Conservation (phyloP, 2,329 filamentous ascomycete species). For the Penicillium sp. region DNA sequence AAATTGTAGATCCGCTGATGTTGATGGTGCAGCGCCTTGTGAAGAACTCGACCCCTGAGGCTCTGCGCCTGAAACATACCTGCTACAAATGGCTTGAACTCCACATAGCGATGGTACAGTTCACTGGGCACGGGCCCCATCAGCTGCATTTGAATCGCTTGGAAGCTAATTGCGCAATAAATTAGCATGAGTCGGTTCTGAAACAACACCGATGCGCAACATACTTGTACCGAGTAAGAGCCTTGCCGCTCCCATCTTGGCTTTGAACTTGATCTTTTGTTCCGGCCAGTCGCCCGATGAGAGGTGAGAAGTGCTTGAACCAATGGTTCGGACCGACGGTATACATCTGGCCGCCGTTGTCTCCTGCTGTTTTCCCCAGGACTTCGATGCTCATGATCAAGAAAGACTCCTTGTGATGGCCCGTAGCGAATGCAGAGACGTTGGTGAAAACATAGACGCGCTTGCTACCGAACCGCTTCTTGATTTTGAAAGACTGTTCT, state of each 20-base stretch:
- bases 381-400: constrained; percentile 70
- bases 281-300: constrained; percentile 76
- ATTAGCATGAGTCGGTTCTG: constrained; percentile 4
- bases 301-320: constrained; percentile 80
- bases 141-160: constrained; percentile 86
- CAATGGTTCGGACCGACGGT: constrained; percentile 72
- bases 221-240: constrained; percentile 70
- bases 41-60: constrained; percentile 71
- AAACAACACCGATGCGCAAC: constrained; percentile 26
- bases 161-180: constrained; percentile 59
- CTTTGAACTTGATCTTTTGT: constrained; percentile 61
- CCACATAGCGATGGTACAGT: constrained; percentile 87
- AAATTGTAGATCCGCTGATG: constrained; percentile 87
- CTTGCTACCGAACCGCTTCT: constrained; percentile 77
- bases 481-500: constrained; percentile 62
- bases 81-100: constrained; percentile 85
- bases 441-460: constrained; percentile 73
- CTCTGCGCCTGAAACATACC: constrained; percentile 79
- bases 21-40: constrained; percentile 83
- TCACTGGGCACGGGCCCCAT: constrained; percentile 71
- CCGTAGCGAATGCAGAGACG: constrained; percentile 58
- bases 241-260: constrained; percentile 47
- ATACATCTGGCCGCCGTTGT: constrained; percentile 64
- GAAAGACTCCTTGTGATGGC: constrained; percentile 59
- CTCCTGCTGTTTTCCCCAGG: constrained; percentile 65